A percentile compares a stretch with the other conserved stretches of the same genome.
Conservation (phyloP, 1,284 basidiomycete species). For the Wallemia mellicola region DNA sequence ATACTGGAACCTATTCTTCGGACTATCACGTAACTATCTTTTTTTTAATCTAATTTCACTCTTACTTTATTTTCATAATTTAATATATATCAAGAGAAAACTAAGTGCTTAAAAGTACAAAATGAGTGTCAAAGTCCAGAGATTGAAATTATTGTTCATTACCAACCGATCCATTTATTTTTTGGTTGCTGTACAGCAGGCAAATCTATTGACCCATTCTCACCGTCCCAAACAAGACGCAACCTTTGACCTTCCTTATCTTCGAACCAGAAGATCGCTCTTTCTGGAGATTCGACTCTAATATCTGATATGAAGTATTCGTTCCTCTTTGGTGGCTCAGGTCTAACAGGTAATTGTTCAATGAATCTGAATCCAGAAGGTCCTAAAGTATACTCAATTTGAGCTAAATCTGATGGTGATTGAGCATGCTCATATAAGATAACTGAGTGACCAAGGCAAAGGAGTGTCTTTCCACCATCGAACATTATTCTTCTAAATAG, state of each 20-base stretch:
- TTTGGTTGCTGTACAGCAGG: not conserved
- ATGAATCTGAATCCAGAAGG: not conserved
- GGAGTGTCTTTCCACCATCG: conserved; percentile 8
- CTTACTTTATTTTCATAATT: too few relatives aligned
- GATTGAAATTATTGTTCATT: not conserved
- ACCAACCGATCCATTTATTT: not conserved
- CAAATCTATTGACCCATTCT: conserved; percentile 19
- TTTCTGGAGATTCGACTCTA: not conserved
- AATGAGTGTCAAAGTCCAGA: not conserved
- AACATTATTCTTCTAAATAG: conserved; percentile 9
- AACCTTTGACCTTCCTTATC: conserved; percentile 11
- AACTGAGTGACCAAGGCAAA: conserved; percentile 8
- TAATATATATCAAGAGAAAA: not conserved
- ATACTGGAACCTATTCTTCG: too few relatives aligned
- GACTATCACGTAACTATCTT: too few relatives aligned
- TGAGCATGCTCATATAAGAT: conserved; percentile 7
- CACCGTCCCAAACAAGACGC: conserved; percentile 32
- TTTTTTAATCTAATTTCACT: too few relatives aligned
- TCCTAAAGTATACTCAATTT: conserved; percentile 3
- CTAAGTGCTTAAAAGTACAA: not conserved
- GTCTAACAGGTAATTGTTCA: conserved; percentile 4
- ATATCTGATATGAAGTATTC: conserved; percentile 12
- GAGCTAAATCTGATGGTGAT: conserved; percentile 3
- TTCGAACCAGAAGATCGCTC: conserved; percentile 1
- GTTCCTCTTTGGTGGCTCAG: conserved; percentile 13